Base-by-base conservation (phyloP, 164 flowering plant species). In the Annona squamosa region DNA sequence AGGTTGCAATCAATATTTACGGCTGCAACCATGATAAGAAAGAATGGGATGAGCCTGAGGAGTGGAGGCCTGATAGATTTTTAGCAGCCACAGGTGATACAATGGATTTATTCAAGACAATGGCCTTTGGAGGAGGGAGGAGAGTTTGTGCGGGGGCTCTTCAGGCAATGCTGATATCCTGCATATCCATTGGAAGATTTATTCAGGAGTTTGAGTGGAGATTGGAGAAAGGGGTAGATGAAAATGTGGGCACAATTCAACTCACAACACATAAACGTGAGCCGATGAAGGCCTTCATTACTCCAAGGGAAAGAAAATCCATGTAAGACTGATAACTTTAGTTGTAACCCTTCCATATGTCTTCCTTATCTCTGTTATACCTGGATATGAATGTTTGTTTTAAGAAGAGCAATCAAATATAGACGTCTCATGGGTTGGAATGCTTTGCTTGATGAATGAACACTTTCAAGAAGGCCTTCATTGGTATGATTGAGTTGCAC, bases 111-210 rank as follows among this genome's bases (percentile, higher is more conserved):
- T 74, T 87, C 87, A 92, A 85, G 90, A 93, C 98, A 43, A 91
- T 92, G 97, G 95, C 97, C 1, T 96, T 96, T 79, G 99, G 99
- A 75, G 94, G 82, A 10, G 99, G 99, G 65, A 96, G 87, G 83
- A 82, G 99, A 85, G 88, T 80, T 1, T 96, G 99, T 64, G 91
- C 97, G 0, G 99, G 99, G 7, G 71, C 97, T 66, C 85, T 87
- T 69, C 97, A 92, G 80, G 99, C 99, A 4, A 79, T 82, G 85
- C 19, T 80, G 48, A 89, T 93, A 63, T 71, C 89, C 19, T 87
- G 93, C 82, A 76, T 84, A 0, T 42, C 91, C 7, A 91, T 96
- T 43, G 98, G 88, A 9, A 81, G 91, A 73, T 71, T 91, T 19
- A 84, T 93, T 9, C 98, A 96, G 75, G 94, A 90, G 74, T 96